phyloP scores from a whole-genome alignment of 2,329 filamentous ascomycete genomes.

The Fusarium pseudonygamai region DNA sequence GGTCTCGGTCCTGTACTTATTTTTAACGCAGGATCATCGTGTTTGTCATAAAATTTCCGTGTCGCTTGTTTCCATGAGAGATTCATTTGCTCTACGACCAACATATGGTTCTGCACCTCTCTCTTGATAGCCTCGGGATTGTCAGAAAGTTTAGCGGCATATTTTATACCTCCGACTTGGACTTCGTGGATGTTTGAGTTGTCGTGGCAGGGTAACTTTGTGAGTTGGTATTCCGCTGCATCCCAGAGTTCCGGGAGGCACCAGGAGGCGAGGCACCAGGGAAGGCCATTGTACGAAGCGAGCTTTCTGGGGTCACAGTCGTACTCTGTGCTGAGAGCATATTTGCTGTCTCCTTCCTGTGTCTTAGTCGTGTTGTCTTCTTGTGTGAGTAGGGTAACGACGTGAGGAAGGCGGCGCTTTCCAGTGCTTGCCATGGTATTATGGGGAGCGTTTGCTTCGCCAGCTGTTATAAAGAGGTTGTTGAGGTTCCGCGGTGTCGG shows the following conservation, averaged over 20 bases:
- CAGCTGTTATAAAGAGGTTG: neutral
- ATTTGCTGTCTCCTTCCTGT: neutral
- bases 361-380: neutral
- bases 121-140: neutral
- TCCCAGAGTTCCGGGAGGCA: neutral
- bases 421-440: neutral
- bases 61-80: neutral
- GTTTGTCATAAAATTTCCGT: neutral
- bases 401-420: neutral
- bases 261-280: neutral
- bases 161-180: neutral
- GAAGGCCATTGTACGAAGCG: neutral
- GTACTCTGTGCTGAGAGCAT: neutral
- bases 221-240: neutral
- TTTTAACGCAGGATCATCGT: neutral
- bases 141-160: conserved; percentile 5
- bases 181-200: neutral
- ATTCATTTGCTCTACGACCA: neutral
- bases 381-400: neutral
- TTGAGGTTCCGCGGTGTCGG: neutral
- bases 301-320: neutral
- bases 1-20: neutral
- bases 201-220: neutral
- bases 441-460: neutral
- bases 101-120: neutral